Evolutionary conservation across 371 early-diverging fungal species (phyloP).

Genomic region (Mortierella polycephala): DNA sequence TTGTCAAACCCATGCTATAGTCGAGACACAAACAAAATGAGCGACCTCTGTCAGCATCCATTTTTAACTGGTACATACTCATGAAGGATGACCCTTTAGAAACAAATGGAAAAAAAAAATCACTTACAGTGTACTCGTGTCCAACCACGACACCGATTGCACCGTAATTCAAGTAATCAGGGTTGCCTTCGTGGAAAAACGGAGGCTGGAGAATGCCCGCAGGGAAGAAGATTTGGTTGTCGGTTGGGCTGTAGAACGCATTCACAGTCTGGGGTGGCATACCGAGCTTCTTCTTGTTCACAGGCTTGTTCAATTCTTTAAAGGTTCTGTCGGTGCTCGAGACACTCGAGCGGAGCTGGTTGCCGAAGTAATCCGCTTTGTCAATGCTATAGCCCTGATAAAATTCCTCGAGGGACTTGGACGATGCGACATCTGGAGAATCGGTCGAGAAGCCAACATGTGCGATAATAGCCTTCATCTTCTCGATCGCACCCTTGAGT

Average conservation of each 20-base stretch:
- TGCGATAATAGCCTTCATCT: conserved; percentile 46
- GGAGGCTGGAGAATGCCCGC: neutral
- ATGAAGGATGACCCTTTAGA: neutral
- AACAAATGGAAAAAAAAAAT: neutral
- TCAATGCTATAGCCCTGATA: conserved; percentile 52
- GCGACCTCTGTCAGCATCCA: neutral
- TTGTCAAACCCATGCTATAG: neutral
- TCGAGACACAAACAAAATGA: neutral
- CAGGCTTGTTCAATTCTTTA: neutral
- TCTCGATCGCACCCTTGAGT: conserved; percentile 56
- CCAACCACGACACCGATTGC: neutral
- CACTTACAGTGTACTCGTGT: neutral
- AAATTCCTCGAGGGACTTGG: conserved; percentile 54
- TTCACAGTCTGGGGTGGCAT: neutral
- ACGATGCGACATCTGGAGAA: conserved; percentile 33
- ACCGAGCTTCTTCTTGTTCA: neutral
- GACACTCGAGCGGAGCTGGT: conserved; percentile 4
- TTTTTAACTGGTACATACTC: neutral
- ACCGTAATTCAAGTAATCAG: neutral
- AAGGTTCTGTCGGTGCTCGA: neutral
- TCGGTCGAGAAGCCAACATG: conserved; percentile 60
- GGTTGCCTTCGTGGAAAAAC: neutral
- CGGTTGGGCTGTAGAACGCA: neutral
- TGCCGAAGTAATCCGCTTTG: conserved; percentile 50
- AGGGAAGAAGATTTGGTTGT: neutral